phyloP scores from a whole-genome alignment of 2,329 filamentous ascomycete species.

The Fusarium sp. region DNA sequence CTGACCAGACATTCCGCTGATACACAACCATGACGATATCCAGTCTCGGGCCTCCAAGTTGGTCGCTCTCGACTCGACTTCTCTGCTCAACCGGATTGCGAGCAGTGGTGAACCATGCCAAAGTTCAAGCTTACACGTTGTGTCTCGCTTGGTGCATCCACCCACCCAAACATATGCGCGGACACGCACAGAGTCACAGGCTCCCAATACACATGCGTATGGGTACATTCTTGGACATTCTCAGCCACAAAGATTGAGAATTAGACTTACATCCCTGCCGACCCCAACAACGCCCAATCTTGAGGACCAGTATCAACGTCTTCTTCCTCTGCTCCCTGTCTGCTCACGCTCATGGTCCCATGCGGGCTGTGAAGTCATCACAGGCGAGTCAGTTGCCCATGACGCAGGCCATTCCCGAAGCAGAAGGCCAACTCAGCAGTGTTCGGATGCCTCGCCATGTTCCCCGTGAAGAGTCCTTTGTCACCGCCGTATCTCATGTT shows the following conservation, averaged over 20 bases:
- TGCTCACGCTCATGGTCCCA: slow-evolving; percentile 42
- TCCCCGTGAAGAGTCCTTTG: slow-evolving; percentile 42
- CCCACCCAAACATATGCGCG: slow-evolving; percentile 35
- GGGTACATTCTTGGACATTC: slow-evolving; percentile 36
- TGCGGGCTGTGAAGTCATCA: slow-evolving; percentile 50
- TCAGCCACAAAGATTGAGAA: slow-evolving; percentile 40
- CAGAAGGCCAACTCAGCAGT: slow-evolving; percentile 52
- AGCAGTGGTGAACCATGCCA: slow-evolving; percentile 36
- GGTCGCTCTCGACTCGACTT: slow-evolving; percentile 37
- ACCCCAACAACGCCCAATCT: slow-evolving; percentile 49
- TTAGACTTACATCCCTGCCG: slow-evolving; percentile 38
- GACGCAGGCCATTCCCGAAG: slow-evolving; percentile 52
- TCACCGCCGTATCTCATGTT: slow-evolving; percentile 37
- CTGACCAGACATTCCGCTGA: slow-evolving; percentile 20
- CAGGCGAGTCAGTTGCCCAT: slow-evolving; percentile 43
- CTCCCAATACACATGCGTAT: slow-evolving; percentile 38
- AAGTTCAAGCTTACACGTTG: slow-evolving; percentile 32
- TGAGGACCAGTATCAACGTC: slow-evolving; percentile 24
- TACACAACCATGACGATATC: slow-evolving; percentile 24
- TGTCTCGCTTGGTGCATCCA: slow-evolving; percentile 39
- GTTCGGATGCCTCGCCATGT: slow-evolving; percentile 40
- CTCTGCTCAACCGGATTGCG: slow-evolving; percentile 29
- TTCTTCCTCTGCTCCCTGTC: slow-evolving; percentile 17
- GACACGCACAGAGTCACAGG: slow-evolving; percentile 25
- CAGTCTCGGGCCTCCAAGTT: slow-evolving; percentile 30